Conservation (phyloP, 148 eudicot genomes). For the Chenopodium suecicum region DNA sequence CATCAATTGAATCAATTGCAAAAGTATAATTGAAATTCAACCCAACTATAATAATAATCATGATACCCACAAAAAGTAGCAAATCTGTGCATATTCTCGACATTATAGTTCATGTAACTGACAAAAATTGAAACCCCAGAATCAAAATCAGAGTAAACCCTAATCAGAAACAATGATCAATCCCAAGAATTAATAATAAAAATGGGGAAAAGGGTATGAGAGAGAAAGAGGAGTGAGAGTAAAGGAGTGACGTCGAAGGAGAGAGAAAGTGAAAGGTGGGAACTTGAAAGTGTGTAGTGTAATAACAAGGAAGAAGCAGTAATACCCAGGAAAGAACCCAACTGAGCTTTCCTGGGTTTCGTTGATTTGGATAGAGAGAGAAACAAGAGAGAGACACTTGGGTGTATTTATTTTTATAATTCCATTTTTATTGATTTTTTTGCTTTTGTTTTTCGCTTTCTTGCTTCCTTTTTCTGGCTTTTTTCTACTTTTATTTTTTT, state of each 20-base stretch:
- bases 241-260: not conserved
- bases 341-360: not conserved
- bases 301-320: not conserved
- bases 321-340: not conserved
- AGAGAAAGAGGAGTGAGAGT: not conserved
- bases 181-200: not conserved
- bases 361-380: not conserved
- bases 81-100: not conserved
- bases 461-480: no score
- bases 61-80: not conserved
- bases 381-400: no score
- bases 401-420: no score
- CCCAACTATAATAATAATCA: not conserved
- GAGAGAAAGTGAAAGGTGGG: not conserved
- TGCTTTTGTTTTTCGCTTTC: no score
- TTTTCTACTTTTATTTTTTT: no score
- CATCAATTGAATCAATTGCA: not conserved
- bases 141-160: not conserved
- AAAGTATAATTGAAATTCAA: constrained; percentile 13
- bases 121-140: not conserved
- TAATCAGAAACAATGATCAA: not conserved
- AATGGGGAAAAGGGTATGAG: not conserved
- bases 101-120: constrained; percentile 19
- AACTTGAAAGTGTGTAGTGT: no score
- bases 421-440: not conserved